Evolutionary conservation across 1,139 yeast genomes (phyloP).

Genomic region (Debaryomyces sp.): DNA sequence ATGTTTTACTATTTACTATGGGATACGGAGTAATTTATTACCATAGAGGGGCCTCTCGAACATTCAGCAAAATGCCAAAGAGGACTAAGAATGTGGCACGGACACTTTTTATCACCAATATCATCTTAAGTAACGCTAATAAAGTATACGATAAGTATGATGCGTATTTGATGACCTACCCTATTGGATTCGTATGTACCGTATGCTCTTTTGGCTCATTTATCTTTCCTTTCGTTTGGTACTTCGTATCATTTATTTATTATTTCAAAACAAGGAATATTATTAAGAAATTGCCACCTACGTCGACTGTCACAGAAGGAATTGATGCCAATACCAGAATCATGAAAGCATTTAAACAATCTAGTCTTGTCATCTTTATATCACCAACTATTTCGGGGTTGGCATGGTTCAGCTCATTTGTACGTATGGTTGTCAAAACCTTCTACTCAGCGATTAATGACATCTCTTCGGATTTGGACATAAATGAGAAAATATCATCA

Average conservation of each 20-base stretch:
- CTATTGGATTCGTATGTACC: background rate
- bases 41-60: slow-evolving; percentile 16
- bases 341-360: background rate
- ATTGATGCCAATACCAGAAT: background rate
- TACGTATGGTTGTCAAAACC: background rate
- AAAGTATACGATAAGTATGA: background rate
- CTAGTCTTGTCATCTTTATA: background rate
- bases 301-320: background rate
- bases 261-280: background rate
- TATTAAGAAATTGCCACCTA: background rate
- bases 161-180: background rate
- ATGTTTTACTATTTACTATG: slow-evolving; percentile 35
- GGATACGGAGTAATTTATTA: slow-evolving; percentile 35
- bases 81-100: slow-evolving; percentile 26
- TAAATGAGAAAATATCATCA: slow-evolving; percentile 11
- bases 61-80: slow-evolving; percentile 17
- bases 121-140: slow-evolving; percentile 1
- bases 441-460: background rate
- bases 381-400: background rate
- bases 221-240: background rate
- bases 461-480: background rate
- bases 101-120: background rate
- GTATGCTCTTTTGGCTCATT: background rate
- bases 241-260: background rate
- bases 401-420: background rate